Evolutionary conservation across 129 eudicot genomes (phyloP), one percentile per base, ranked within the genome.

Genomic region (Heracleum sosnowskyi): DNA sequence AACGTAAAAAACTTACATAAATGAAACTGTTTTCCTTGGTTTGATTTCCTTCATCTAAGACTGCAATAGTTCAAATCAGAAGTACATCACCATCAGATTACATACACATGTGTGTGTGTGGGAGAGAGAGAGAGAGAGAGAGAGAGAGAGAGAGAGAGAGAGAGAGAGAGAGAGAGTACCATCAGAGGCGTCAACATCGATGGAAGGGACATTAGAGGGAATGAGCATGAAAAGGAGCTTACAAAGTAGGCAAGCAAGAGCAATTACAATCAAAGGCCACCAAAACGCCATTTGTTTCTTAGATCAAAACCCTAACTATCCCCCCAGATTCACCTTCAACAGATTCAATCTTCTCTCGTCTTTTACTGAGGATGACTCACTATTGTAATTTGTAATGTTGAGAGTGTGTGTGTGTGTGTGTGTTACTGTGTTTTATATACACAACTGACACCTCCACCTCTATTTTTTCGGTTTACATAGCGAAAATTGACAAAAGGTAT

Each of bases 151-250:
- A 31, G 40, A 60, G 28, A 31, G 31, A 71, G 44, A 73, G 46
- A 73, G 71, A 63, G 39, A 76, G 66, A 76, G 80, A 53, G 69
- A 75, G 75, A 74, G 46, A 69, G 33, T 82, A 94, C 98, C 91
- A 72, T 94, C 98, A 66, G 97, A 91, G 62, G 93, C 84, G 55
- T 95, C 97, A 46, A 95, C 97, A 75, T 95, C 97, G 79, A 95
- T 91, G 36, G 98, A 95, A 73, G 97, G 98, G 22, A 95, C 97
- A 74, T 95, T 95, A 33, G 96, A 82, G 71, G 98, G 98, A 79
- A 95, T 90, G 86, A 95, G 96, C 97, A 95, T 91, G 24, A 95
- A 82, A 7, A 95, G 83, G 75, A 91, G 86, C 75, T 82, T 91
- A 80, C 98, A 95, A 85, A 95, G 79, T 36, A 87, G 94, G 64